Evolutionary conservation across 208 protist species (phyloP), one percentile per base, ranked within the genome.

Genomic region (Borovskyia barvae): DNA sequence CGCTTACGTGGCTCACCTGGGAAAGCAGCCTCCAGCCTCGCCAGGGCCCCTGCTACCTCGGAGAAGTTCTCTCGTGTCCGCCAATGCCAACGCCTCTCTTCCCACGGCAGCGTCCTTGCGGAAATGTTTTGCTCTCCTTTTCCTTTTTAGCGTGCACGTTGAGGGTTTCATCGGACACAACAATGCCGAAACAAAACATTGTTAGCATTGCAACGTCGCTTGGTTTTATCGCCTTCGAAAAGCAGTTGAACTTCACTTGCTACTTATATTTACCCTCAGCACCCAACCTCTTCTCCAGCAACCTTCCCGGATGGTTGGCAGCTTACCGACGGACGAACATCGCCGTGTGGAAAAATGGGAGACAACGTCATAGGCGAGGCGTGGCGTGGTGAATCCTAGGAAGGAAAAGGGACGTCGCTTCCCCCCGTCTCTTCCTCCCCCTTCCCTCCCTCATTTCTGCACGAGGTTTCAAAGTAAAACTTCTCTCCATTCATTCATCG

Each of bases 331-430:
- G n/a, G n/a, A n/a, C n/a, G n/a, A n/a, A n/a, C n/a, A n/a, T n/a
- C n/a, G n/a, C n/a, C n/a, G n/a, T n/a, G n/a, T n/a, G n/a, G n/a
- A n/a, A n/a, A n/a, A n/a, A n/a, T n/a, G n/a, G n/a, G n/a, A n/a
- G n/a, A n/a, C n/a, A n/a, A n/a, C n/a, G n/a, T n/a, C n/a, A n/a
- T 15, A 45, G 40, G 8, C 4, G 5, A 20, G 17, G 8, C 6
- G 24, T n/a, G 40, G 24, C 17, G 15, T 8, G 24, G 40, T 19
- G 15, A 56, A 43, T 25, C 12, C 43, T 47, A 64, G 58, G 0
- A 70, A 43, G 59, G 32, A 17, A 64, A 28, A 29, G 33, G 2
- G 20, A 24, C 26, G 43, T 41, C 12, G 8, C 17, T 5, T 51
- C 22, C 19, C 19, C 3, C 25, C 12, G 19, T 48, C 30, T 28